phyloP scores from a whole-genome alignment of 768 basidiomycete species.

The Termitomyces sp. region DNA sequence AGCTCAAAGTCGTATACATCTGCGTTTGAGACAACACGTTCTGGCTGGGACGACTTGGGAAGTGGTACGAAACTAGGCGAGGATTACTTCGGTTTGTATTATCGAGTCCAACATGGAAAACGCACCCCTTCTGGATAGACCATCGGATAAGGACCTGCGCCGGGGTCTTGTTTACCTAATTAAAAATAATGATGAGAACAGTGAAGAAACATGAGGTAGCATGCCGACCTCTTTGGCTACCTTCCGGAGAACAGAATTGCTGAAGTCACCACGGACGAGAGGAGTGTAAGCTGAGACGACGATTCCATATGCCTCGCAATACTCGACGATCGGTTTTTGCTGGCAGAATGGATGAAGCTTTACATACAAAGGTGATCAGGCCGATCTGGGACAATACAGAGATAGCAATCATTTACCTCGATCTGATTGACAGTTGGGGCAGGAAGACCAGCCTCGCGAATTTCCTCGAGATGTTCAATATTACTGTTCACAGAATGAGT shows the following conservation, averaged over 20 bases:
- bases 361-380: background rate
- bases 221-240: conserved; percentile 53
- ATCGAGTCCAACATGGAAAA: conserved; percentile 1
- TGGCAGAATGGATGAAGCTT: conserved; percentile 82
- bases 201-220: background rate
- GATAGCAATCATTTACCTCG: conserved; percentile 41
- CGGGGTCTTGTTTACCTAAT: conserved; percentile 49
- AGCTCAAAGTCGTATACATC: conserved; percentile 76
- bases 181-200: background rate
- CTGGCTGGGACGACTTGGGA: conserved; percentile 69
- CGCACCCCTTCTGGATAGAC: conserved; percentile 81
- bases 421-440: conserved; percentile 76
- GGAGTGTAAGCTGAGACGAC: conserved; percentile 73
- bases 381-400: background rate
- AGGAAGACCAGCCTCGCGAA: conserved; percentile 53
- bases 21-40: conserved; percentile 67
- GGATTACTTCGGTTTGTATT: background rate
- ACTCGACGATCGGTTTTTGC: conserved; percentile 71
- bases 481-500: conserved; percentile 32
- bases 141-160: conserved; percentile 84
- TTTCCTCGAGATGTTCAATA: conserved; percentile 70
- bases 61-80: conserved; percentile 66
- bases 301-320: conserved; percentile 56
- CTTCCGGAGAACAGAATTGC: conserved; percentile 44
- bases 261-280: conserved; percentile 55